Percentiles rank a stretch among this genome's conserved stretches.
Conservation (phyloP, 2,329 filamentous ascomycete species). For the Ciborinia camelliae region DNA sequence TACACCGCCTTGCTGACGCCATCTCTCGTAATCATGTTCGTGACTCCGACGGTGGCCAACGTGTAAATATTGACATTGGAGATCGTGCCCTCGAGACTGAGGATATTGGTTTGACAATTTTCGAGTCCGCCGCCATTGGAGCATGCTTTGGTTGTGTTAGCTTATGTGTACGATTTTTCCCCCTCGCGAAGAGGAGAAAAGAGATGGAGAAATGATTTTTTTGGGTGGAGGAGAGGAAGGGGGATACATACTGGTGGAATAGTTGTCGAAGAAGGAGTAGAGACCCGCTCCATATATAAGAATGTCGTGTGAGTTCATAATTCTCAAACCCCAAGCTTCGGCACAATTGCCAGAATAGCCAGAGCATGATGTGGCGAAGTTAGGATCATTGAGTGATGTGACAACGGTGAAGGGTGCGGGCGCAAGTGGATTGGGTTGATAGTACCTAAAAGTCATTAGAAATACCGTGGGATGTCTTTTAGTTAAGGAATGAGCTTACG, state of each 20-base stretch:
- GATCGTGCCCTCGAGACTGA: constrained; percentile 25
- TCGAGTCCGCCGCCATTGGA: constrained; percentile 18
- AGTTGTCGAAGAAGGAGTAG: constrained; percentile 60
- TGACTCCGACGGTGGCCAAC: constrained; percentile 27
- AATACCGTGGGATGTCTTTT: too few species aligned
- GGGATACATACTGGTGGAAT: constrained; percentile 38
- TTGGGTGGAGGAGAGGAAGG: not conserved
- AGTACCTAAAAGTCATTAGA: constrained; percentile 47
- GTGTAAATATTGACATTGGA: constrained; percentile 27
- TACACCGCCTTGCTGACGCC: constrained; percentile 21
- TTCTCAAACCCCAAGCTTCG: constrained; percentile 63
- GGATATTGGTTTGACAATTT: constrained; percentile 29
- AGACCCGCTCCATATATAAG: constrained; percentile 52
- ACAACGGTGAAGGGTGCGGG: constrained; percentile 56
- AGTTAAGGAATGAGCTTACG: not conserved
- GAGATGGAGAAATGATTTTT: too few species aligned
- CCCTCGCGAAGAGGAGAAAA: too few species aligned
- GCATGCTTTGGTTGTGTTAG: constrained; percentile 22
- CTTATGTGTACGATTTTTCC: not conserved
- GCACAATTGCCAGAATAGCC: constrained; percentile 43
- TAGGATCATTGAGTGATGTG: constrained; percentile 46
- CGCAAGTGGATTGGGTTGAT: constrained; percentile 61
- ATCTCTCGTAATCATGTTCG: constrained; percentile 28
- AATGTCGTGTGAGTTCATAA: constrained; percentile 50
- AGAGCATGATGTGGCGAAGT: constrained; percentile 46